A percentile compares a stretch with the other conserved stretches of the same genome.
phyloP scores from a whole-genome alignment of 176 grass and related monocot genomes.

The Alloteropsis semialata region DNA sequence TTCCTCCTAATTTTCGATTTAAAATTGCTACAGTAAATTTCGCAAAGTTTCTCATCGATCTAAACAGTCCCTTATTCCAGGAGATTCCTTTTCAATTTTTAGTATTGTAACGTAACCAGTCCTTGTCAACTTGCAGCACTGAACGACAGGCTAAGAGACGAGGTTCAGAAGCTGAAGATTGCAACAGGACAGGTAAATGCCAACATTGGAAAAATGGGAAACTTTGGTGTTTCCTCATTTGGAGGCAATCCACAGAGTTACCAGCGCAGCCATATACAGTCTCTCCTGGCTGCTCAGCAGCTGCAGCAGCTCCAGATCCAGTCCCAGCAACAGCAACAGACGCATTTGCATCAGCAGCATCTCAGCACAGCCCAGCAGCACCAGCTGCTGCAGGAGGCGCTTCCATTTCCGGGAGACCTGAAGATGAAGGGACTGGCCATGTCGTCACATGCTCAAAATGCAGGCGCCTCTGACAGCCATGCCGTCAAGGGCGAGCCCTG shows the following conservation, averaged over 20 bases:
- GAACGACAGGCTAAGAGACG: conserved; percentile 77
- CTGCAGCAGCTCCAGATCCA: conserved; percentile 84
- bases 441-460: conserved; percentile 30
- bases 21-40: no score
- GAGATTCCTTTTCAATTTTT: background rate
- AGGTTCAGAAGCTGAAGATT: conserved; percentile 87
- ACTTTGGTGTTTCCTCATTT: conserved; percentile 47
- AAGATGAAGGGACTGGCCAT: conserved; percentile 57
- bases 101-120: background rate
- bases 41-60: no score
- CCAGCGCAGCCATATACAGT: conserved; percentile 72
- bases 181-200: conserved; percentile 63
- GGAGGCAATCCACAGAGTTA: conserved; percentile 49
- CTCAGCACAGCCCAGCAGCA: conserved; percentile 36
- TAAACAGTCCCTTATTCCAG: no score
- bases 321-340: conserved; percentile 63
- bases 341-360: conserved; percentile 38
- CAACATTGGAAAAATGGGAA: conserved; percentile 47
- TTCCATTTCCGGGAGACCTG: conserved; percentile 43
- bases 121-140: conserved; percentile 51
- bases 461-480: conserved; percentile 19
- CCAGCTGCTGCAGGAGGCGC: conserved; percentile 42
- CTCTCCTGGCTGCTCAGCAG: conserved; percentile 74
- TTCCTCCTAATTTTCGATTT: no score
- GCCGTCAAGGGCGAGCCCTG: conserved; percentile 29